Evolutionary conservation across 2,329 filamentous ascomycete species (phyloP).

Genomic region (Hawksworthiomyces lignivorus): DNA sequence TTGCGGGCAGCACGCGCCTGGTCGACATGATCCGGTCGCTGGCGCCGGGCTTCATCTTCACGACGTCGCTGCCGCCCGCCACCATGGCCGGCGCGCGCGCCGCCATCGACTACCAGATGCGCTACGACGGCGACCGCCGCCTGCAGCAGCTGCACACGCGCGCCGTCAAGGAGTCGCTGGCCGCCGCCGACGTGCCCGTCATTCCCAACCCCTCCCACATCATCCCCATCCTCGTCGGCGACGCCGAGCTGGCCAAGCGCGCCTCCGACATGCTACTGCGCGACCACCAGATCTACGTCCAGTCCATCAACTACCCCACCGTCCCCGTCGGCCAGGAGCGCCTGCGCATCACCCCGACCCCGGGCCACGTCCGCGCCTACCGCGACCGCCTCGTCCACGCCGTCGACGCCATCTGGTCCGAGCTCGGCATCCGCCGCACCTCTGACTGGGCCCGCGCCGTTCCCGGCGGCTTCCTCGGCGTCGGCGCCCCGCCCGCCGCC

Average conservation of each 20-base stretch:
- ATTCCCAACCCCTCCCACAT: conserved; percentile 98
- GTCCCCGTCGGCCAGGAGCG: conserved; percentile 97
- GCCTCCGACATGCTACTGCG: conserved; percentile 87
- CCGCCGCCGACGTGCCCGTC: conserved; percentile 78
- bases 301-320: conserved; percentile 98
- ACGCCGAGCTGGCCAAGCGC: conserved; percentile 84
- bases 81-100: conserved; percentile 92
- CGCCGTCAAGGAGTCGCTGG: conserved; percentile 79
- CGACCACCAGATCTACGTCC: conserved; percentile 91
- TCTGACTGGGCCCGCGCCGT: conserved; percentile 76
- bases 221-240: conserved; percentile 85
- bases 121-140: conserved; percentile 74
- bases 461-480: conserved; percentile 81
- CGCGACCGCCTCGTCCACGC: conserved; percentile 79
- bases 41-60: conserved; percentile 97
- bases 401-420: conserved; percentile 79
- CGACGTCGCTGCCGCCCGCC: conserved; percentile 88
- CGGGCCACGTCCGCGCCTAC: conserved; percentile 78
- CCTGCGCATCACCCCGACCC: conserved; percentile 90
- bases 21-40: conserved; percentile 91
- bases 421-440: conserved; percentile 85
- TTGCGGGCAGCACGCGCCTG: conserved; percentile 78
- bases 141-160: conserved; percentile 96
- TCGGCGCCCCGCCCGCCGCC: conserved; percentile 62
- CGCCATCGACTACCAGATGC: conserved; percentile 90